These are phyloP conservation scores for Linaria vulgaris DNA, from an alignment of 257 asterid species.

Conservation along the genomic window DNA sequence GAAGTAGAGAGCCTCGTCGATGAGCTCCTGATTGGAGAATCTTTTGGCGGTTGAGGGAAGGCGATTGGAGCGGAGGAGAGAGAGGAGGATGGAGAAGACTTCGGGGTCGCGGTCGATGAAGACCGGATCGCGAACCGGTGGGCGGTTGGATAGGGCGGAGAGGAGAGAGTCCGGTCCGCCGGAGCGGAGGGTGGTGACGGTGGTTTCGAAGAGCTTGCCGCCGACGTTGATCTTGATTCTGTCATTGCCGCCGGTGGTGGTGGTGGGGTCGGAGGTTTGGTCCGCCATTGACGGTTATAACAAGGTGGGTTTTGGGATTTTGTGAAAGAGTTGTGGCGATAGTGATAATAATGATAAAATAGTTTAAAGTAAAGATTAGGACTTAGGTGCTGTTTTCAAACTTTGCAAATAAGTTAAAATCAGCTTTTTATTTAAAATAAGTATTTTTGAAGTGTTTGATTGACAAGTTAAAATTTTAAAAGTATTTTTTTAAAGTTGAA, in stretches of 20 bases:
- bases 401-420: too few relatives aligned
- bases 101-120: slow-evolving; percentile 99
- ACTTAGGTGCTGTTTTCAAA: too few relatives aligned
- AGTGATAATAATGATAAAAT: too few relatives aligned
- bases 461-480: too few relatives aligned
- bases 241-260: slow-evolving; percentile 35
- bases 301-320: too few relatives aligned
- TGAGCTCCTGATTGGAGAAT: slow-evolving; percentile 74
- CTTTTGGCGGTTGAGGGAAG: slow-evolving; percentile 84
- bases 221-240: slow-evolving; percentile 96
- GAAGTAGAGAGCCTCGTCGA: slow-evolving; percentile 79
- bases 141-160: slow-evolving; percentile 61
- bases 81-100: slow-evolving; percentile 73
- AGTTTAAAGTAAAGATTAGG: too few relatives aligned
- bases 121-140: slow-evolving; percentile 46
- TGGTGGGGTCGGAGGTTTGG: slow-evolving; percentile 27
- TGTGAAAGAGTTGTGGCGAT: too few relatives aligned
- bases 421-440: too few relatives aligned
- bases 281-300: slow-evolving; percentile 38
- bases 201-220: slow-evolving; percentile 90
- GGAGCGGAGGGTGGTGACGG: slow-evolving; percentile 74
- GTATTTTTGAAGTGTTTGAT: too few relatives aligned
- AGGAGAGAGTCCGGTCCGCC: slow-evolving; percentile 86
- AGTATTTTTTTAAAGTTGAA: too few relatives aligned
- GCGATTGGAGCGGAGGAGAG: slow-evolving; percentile 87